Evolutionary conservation across 1,284 basidiomycete genomes (phyloP).

Genomic region (Heterobasidion irregulare): DNA sequence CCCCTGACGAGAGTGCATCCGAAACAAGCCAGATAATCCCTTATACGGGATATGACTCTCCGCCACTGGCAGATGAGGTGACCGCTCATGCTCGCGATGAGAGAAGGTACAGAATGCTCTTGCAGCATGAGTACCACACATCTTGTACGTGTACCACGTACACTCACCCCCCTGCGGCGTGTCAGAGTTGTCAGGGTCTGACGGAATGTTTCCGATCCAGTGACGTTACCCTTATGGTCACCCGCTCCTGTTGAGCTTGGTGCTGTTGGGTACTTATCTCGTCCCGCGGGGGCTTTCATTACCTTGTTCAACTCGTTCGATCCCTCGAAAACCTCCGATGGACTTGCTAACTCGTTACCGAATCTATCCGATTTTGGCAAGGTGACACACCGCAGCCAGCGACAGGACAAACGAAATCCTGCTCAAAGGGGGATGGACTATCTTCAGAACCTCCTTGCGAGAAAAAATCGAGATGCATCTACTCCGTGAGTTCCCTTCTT

Average conservation of each 20-base stretch:
- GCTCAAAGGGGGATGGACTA: conserved; percentile 49
- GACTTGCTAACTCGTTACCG: conserved; percentile 28
- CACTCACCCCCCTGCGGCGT: background rate
- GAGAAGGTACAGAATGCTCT: conserved; percentile 48
- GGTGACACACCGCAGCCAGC: conserved; percentile 32
- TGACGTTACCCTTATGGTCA: conserved; percentile 64
- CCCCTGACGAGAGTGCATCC: conserved; percentile 9
- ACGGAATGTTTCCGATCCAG: conserved; percentile 23
- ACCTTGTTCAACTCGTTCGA: conserved; percentile 61
- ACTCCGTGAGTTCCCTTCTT: conserved; percentile 8
- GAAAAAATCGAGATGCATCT: conserved; percentile 25
- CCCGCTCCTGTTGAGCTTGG: conserved; percentile 54
- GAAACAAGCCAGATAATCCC: conserved; percentile 10
- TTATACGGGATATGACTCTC: conserved; percentile 30
- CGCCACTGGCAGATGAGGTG: conserved; percentile 19
- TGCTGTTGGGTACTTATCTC: conserved; percentile 63
- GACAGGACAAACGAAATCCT: conserved; percentile 44
- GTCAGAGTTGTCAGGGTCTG: background rate
- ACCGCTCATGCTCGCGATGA: conserved; percentile 29
- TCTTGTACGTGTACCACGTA: conserved; percentile 39
- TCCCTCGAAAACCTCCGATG: conserved; percentile 31
- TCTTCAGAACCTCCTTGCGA: conserved; percentile 43
- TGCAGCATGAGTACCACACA: conserved; percentile 60
- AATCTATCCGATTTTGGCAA: conserved; percentile 49
- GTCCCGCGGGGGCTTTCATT: conserved; percentile 54